Base-by-base conservation (phyloP, 2,329 filamentous ascomycete genomes). In the Torrubiellomyces zombiae region DNA sequence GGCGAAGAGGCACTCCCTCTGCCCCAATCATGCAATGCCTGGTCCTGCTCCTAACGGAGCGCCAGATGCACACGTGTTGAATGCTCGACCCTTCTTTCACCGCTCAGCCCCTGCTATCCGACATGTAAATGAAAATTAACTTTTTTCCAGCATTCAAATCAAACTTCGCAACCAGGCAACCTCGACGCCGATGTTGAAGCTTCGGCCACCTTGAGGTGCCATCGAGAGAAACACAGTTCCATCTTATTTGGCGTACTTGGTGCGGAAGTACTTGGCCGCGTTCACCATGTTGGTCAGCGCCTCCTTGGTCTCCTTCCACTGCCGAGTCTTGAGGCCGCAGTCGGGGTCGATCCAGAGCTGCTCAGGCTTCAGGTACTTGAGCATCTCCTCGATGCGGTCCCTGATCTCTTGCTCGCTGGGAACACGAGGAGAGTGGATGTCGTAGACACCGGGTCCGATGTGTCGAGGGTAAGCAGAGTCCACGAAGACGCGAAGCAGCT, bases 321-420 rank as follows among this genome's bases (percentile, higher is more conserved):
- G 79, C 45, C 89, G 80, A 43, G 89, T 98, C 82, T 98, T 98
- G 32, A 98, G 75, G 67, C 89, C 89, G 52, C 89, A 98, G 67
- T 98, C 89, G 42, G 89, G 89, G 69, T 98, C 86, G 63, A 95
- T 81, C 89, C 89, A 98, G 54, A 98, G 81, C 72, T 98, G 89
- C 50, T 94, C 83, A 31, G 85, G 85, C 70, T 83, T 86, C 60
- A 95, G 79, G 70, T 82, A 85, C 60, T 79, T 68, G 39, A 98
- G 74, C 89, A 95, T 95, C 77, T 98, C 89, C 54, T 80, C 74
- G 55, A 98, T 79, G 51, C 89, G 79, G 63, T 85, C 78, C 73
- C 82, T 86, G 69, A 98, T 93, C 75, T 98, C 89, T 64, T 93
- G 70, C 74, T 94, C 80, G 53, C 74, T 78, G 50, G 89, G 89